Evolutionary conservation across 495 filamentous ascomycete species (phyloP).

Genomic region (Hyaloscypha hepaticicola): DNA sequence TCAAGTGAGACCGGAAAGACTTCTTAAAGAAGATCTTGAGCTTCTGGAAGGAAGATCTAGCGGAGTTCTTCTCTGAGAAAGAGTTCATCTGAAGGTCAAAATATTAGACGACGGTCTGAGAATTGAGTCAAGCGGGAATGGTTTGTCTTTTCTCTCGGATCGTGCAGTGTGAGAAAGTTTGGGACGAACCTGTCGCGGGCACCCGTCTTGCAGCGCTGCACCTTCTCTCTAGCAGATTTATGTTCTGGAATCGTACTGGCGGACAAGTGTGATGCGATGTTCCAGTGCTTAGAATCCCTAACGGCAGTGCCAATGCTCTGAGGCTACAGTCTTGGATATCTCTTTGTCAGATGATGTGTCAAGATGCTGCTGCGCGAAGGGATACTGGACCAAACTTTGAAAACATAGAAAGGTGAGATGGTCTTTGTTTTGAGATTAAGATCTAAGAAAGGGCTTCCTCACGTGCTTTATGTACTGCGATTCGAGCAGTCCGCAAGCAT

Average conservation of each 20-base stretch:
- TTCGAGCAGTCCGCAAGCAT: constrained; percentile 12
- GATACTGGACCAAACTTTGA: constrained; percentile 2
- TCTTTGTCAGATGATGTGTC: constrained; percentile 29
- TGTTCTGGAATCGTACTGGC: constrained; percentile 30
- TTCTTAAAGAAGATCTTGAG: constrained; percentile 18
- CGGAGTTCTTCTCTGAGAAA: constrained; percentile 22
- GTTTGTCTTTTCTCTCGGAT: constrained; percentile 33
- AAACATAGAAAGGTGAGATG: constrained; percentile 6
- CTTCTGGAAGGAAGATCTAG: constrained; percentile 30
- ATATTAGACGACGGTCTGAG: constrained; percentile 37
- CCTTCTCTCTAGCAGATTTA: constrained; percentile 23
- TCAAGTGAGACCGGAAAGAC: constrained; percentile 21
- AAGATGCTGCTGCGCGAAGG: constrained; percentile 18
- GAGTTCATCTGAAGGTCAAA: constrained; percentile 32
- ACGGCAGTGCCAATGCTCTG: constrained; percentile 22
- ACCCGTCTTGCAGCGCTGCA: constrained; percentile 30
- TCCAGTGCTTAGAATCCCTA: constrained; percentile 27
- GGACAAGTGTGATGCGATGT: constrained; percentile 26
- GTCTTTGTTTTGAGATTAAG: constrained; percentile 30
- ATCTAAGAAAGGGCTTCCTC: constrained; percentile 26
- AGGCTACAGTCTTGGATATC: constrained; percentile 17
- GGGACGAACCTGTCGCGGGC: constrained; percentile 42
- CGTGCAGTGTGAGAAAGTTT: constrained; percentile 33
- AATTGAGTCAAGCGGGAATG: constrained; percentile 32
- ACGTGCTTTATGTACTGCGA: constrained; percentile 29